phyloP scores from a whole-genome alignment of 768 basidiomycete species.

The Suillus discolor region DNA sequence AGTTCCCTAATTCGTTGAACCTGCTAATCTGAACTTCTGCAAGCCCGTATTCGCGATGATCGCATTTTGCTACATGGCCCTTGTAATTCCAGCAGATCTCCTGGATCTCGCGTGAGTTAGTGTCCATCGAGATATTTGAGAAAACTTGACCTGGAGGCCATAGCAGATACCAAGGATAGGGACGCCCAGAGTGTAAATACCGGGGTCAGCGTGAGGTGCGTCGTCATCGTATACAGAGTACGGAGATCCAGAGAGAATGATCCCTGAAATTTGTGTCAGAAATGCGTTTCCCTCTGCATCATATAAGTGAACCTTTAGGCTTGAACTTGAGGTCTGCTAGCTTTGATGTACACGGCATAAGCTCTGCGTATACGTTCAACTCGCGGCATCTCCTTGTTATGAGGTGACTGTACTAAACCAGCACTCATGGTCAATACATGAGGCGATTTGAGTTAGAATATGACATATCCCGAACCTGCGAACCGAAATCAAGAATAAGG shows the following conservation, averaged over 20 bases:
- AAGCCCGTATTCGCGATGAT: constrained; percentile 95
- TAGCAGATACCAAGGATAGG: constrained; percentile 98
- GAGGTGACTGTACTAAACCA: constrained; percentile 86
- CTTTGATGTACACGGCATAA: constrained; percentile 95
- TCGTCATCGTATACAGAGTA: constrained; percentile 96
- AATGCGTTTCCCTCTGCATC: background rate
- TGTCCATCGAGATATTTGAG: background rate
- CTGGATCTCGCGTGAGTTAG: constrained; percentile 40
- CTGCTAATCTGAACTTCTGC: constrained; percentile 78
- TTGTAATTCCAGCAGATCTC: constrained; percentile 91
- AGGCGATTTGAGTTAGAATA: background rate
- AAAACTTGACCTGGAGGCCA: constrained; percentile 76
- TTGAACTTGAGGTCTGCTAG: constrained; percentile 88
- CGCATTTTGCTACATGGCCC: constrained; percentile 82
- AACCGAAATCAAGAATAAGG: constrained; percentile 96
- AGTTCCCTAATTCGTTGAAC: constrained; percentile 47
- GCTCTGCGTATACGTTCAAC: constrained; percentile 94
- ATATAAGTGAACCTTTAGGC: constrained; percentile 77
- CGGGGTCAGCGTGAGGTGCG: constrained; percentile 93
- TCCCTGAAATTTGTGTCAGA: constrained; percentile 49
- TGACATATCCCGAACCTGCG: constrained; percentile 61
- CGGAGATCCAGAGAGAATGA: constrained; percentile 97
- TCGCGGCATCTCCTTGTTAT: constrained; percentile 98
- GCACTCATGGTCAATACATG: constrained; percentile 1
- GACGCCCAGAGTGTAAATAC: constrained; percentile 82